Evolutionary conservation across 192 early-diverging fungal species (phyloP).

Genomic region (Coemansia sp.): DNA sequence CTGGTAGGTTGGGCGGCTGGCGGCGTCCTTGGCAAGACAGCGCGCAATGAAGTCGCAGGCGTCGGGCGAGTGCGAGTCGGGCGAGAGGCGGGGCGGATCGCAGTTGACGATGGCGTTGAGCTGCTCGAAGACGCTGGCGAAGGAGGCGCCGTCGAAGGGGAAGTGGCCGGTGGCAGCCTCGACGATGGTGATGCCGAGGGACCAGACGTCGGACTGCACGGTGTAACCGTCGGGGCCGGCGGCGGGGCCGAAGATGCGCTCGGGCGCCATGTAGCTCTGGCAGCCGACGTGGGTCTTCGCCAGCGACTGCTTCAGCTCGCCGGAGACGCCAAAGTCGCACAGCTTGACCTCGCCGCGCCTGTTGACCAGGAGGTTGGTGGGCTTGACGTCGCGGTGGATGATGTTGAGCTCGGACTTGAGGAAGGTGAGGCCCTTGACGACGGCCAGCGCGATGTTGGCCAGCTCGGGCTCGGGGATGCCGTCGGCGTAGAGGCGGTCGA

Average conservation of each 20-base stretch:
- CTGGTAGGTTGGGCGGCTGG: constrained; percentile 71
- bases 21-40: constrained; percentile 74
- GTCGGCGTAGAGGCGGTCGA: constrained; percentile 78
- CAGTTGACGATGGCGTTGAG: constrained; percentile 82
- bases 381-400: constrained; percentile 96
- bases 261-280: constrained; percentile 96
- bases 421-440: constrained; percentile 80
- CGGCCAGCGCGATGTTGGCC: constrained; percentile 70
- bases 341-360: constrained; percentile 86
- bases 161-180: constrained; percentile 81
- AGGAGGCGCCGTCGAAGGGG: constrained; percentile 70
- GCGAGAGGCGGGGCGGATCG: constrained; percentile 71
- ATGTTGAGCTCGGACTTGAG: constrained; percentile 84
- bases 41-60: constrained; percentile 77
- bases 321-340: constrained; percentile 96
- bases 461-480: constrained; percentile 83
- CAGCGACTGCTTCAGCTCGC: constrained; percentile 81
- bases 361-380: constrained; percentile 91
- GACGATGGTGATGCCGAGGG: constrained; percentile 82
- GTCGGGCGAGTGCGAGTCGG: constrained; percentile 62
- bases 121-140: constrained; percentile 82
- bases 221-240: constrained; percentile 68
- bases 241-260: constrained; percentile 70
- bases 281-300: constrained; percentile 94
- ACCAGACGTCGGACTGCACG: constrained; percentile 92